These are phyloP conservation scores for Colletotrichum musicola DNA, from an alignment of 2,329 filamentous ascomycete species.

Conservation along the genomic window DNA sequence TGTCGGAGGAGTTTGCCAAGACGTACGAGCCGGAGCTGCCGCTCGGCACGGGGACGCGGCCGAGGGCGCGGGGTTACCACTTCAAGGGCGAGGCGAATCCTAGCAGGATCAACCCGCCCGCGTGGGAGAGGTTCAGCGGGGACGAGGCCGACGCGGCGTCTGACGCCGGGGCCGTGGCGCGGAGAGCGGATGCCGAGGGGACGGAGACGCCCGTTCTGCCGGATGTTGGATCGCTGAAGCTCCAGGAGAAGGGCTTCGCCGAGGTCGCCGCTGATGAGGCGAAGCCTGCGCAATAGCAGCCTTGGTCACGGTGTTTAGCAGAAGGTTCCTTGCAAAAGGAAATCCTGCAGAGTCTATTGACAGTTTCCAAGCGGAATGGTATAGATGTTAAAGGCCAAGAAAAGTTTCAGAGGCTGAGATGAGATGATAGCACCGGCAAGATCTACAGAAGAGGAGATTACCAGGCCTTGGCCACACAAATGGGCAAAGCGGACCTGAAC, in stretches of 20 bases:
- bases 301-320: neutral
- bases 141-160: constrained; percentile 21
- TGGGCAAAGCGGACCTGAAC: too few species aligned
- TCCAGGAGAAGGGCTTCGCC: constrained; percentile 70
- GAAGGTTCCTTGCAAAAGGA: neutral
- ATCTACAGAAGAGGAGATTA: too few species aligned
- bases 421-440: too few species aligned
- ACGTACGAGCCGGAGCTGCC: constrained; percentile 80
- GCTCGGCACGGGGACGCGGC: constrained; percentile 79
- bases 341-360: neutral
- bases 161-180: constrained; percentile 44
- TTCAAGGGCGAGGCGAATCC: constrained; percentile 77
- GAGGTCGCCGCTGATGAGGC: constrained; percentile 47
- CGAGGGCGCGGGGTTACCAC: constrained; percentile 85
- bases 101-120: constrained; percentile 75
- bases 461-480: too few species aligned
- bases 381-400: too few species aligned
- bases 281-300: neutral
- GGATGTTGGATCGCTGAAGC: constrained; percentile 59
- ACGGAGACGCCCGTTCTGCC: constrained; percentile 64
- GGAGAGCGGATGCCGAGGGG: constrained; percentile 59
- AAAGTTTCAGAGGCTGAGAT: too few species aligned
- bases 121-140: constrained; percentile 69
- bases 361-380: neutral
- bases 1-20: constrained; percentile 55